phyloP scores from a whole-genome alignment of 257 asterid genomes.

The Coffea canephora region DNA sequence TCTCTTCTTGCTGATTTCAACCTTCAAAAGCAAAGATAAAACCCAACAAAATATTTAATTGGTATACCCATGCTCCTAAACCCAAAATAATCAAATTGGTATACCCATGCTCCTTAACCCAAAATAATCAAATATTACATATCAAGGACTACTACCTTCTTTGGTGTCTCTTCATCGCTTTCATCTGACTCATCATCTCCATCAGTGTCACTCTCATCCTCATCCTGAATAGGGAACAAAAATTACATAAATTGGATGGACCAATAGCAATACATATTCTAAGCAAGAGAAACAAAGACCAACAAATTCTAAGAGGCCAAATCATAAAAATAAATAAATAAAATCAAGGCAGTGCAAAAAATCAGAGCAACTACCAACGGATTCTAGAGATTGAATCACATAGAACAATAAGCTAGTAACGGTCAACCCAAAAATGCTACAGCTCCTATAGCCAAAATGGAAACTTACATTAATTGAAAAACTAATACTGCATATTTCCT shows the following conservation, averaged over 20 bases:
- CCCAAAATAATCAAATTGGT: neutral
- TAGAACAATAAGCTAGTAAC: neutral
- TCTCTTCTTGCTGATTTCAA: slow-evolving; percentile 54
- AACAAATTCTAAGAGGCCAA: neutral
- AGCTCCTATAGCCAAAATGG: neutral
- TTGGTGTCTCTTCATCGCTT: slow-evolving; percentile 76
- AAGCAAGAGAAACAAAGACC: neutral
- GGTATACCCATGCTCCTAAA: neutral
- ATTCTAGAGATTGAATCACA: neutral
- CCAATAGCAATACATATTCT: neutral
- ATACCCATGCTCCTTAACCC: neutral
- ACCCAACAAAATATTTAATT: neutral
- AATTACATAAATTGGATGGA: neutral
- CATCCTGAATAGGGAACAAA: slow-evolving; percentile 36
- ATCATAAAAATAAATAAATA: no score
- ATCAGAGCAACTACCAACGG: neutral
- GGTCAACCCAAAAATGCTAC: neutral
- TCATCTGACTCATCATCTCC: slow-evolving; percentile 48
- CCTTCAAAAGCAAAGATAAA: slow-evolving; percentile 30
- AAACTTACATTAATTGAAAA: neutral
- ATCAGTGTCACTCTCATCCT: slow-evolving; percentile 43
- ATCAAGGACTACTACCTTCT: slow-evolving; percentile 62
- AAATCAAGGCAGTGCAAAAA: neutral
- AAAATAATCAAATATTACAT: neutral
- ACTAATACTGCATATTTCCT: neutral